phyloP scores from a whole-genome alignment of 2,329 filamentous ascomycete species.

The Pseudopithomyces maydicus region DNA sequence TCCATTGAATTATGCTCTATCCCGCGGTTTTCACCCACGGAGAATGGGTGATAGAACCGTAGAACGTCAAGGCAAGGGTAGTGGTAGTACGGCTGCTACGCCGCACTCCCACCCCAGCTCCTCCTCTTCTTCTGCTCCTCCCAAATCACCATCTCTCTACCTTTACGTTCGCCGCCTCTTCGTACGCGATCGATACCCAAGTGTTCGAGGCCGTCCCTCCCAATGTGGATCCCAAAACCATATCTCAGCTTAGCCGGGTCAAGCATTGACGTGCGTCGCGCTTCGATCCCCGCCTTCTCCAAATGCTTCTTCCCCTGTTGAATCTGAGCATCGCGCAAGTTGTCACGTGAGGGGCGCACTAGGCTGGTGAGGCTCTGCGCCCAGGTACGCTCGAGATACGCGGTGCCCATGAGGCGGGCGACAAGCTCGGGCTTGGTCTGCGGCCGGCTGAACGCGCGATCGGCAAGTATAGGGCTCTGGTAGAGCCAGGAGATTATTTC shows the following conservation, averaged over 20 bases:
- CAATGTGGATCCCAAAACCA: conserved; percentile 62
- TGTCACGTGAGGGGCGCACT: conserved; percentile 33
- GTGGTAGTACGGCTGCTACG: background rate
- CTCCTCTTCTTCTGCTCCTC: conserved; percentile 40
- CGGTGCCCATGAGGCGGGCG: conserved; percentile 66
- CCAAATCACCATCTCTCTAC: conserved; percentile 42
- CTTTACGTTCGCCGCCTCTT: conserved; percentile 39
- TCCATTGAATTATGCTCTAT: background rate
- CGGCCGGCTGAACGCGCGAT: conserved; percentile 73
- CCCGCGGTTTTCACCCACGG: background rate
- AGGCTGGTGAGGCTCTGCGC: conserved; percentile 32
- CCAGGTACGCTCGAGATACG: conserved; percentile 52
- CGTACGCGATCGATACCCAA: conserved; percentile 63
- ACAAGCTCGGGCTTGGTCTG: conserved; percentile 71
- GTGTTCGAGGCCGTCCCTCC: conserved; percentile 64
- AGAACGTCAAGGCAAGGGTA: background rate
- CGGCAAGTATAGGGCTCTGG: conserved; percentile 71
- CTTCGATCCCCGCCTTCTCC: conserved; percentile 17
- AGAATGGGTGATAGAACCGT: no score
- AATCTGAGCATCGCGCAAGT: conserved; percentile 27
- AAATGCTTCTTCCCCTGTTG: conserved; percentile 19
- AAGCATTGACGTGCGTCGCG: conserved; percentile 32
- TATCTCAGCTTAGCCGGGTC: conserved; percentile 50
- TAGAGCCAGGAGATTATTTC: conserved; percentile 80
- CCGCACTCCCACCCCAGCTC: conserved; percentile 26